Evolutionary conservation across 2,329 filamentous ascomycete species (phyloP), one percentile per base, ranked within the genome.

Genomic region (Exophiala alcalophila): DNA sequence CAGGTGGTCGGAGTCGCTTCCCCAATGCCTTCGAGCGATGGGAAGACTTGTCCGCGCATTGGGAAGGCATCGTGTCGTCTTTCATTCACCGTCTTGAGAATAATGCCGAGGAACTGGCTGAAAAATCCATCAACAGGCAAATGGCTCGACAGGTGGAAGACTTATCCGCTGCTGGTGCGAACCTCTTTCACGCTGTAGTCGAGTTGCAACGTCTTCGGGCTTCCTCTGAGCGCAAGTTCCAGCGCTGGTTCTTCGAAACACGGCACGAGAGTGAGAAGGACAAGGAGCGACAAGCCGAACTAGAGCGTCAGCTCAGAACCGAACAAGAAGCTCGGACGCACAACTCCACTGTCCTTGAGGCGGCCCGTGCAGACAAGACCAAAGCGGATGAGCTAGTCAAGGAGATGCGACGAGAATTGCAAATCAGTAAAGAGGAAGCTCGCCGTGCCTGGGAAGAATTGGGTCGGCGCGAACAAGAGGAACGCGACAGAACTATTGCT

Each of bases 211-310:
- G 92, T 20, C 74, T 98, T 18, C 84, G 92, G 29, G 92, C 92
- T 25, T 95, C 89, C 42, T 97, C 91, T 0, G 92, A 98, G 65
- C 82, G 92, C 52, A 97, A 97, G 63, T 98, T 98, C 58, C 92
- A 98, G 66, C 80, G 92, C 36, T 98, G 92, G 92, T 97, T 97
- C 67, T 95, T 94, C 57, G 92, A 98, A 63, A 95, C 90, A 5
- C 78, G 90, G 37, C 78, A 83, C 21, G 90, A 97, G 55, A 80
- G 94, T 53, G 92, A 97, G 68, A 81, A 85, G 19, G 77, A 83
- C 35, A 84, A 86, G 54, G 92, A 97, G 65, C 74, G 85, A 25
- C 86, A 88, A 43, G 89, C 81, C 3, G 80, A 90, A 60, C 69
- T 95, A n/a, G 83, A 94, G 59, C 73, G 76, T 23, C 77, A 81